phyloP scores from a whole-genome alignment of 305 asterid genomes.

The Fraxinus sp. region DNA sequence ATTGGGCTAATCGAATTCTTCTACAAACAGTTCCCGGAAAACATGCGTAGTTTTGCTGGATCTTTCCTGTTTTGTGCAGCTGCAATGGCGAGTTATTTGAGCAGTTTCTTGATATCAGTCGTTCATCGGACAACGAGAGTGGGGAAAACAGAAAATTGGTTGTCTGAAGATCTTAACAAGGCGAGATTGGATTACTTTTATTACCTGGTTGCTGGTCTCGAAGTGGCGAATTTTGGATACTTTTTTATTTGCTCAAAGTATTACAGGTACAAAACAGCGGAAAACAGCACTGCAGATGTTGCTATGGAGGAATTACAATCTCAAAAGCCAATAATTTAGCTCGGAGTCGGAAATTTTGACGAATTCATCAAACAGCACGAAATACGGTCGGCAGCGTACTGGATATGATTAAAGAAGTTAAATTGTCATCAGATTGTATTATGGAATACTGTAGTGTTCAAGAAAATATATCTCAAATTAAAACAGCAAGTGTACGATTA shows the following conservation, averaged over 20 bases:
- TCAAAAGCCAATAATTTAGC: constrained; percentile 24
- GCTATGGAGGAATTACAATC: constrained; percentile 36
- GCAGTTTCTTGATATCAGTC: constrained; percentile 37
- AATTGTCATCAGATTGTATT: background rate
- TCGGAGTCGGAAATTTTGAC: background rate
- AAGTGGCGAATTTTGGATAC: constrained; percentile 41
- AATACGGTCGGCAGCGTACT: background rate
- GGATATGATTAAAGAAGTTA: background rate
- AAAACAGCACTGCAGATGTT: constrained; percentile 7
- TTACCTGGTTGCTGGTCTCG: constrained; percentile 39
- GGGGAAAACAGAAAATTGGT: constrained; percentile 47
- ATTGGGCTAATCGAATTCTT: constrained; percentile 53
- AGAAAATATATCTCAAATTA: no score
- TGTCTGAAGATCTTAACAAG: constrained; percentile 59
- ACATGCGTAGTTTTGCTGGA: constrained; percentile 60
- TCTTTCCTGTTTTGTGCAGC: constrained; percentile 45
- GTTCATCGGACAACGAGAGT: constrained; percentile 46
- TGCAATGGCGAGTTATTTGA: constrained; percentile 49
- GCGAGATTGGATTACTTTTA: constrained; percentile 62
- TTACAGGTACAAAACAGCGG: constrained; percentile 57
- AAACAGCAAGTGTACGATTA: no score
- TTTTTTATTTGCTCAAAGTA: constrained; percentile 49
- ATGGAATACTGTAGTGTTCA: background rate
- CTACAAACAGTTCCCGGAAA: constrained; percentile 65
- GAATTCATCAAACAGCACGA: background rate